A percentile compares a stretch with the other conserved stretches of the same genome.
These are phyloP conservation scores for Mucuna pruriens DNA, from an alignment of 306 rosid genomes.

Conservation along the genomic window DNA sequence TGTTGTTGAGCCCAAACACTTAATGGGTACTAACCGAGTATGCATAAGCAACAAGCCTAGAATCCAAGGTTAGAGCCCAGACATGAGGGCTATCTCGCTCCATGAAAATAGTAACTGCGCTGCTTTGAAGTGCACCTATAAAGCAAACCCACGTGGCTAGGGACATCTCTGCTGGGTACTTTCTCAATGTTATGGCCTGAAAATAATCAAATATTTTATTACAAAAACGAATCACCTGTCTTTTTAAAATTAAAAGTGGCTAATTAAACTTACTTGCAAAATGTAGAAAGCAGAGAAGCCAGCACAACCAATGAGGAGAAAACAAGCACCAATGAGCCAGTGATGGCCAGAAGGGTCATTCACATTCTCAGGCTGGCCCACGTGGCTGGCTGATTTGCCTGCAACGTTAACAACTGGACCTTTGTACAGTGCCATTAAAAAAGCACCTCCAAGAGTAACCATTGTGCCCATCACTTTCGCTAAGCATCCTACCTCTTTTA, in stretches of 20 bases:
- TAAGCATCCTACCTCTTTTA: conserved; percentile 57
- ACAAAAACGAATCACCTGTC: neutral
- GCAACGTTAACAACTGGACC: conserved; percentile 56
- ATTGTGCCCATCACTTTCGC: conserved; percentile 73
- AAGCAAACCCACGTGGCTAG: conserved; percentile 73
- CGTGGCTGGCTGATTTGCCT: conserved; percentile 7
- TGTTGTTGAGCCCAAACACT: neutral
- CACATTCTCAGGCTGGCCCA: conserved; percentile 36
- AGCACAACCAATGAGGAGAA: conserved; percentile 64
- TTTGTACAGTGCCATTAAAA: conserved; percentile 79
- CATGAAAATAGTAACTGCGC: conserved; percentile 47
- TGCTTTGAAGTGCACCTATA: conserved; percentile 63
- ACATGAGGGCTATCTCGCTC: conserved; percentile 51
- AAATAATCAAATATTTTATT: neutral
- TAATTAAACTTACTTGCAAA: conserved; percentile 55
- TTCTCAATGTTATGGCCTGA: conserved; percentile 69
- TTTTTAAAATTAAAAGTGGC: neutral
- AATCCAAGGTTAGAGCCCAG: conserved; percentile 62
- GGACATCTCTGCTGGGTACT: conserved; percentile 74
- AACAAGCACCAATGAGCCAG: conserved; percentile 62
- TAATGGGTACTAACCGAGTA: conserved; percentile 56
- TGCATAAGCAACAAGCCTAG: conserved; percentile 56
- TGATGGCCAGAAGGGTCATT: conserved; percentile 42
- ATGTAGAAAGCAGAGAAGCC: conserved; percentile 74
- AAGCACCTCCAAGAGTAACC: conserved; percentile 70